Evolutionary conservation across 768 basidiomycete genomes (phyloP).

Genomic region (Candolleomyces aberdarensis): DNA sequence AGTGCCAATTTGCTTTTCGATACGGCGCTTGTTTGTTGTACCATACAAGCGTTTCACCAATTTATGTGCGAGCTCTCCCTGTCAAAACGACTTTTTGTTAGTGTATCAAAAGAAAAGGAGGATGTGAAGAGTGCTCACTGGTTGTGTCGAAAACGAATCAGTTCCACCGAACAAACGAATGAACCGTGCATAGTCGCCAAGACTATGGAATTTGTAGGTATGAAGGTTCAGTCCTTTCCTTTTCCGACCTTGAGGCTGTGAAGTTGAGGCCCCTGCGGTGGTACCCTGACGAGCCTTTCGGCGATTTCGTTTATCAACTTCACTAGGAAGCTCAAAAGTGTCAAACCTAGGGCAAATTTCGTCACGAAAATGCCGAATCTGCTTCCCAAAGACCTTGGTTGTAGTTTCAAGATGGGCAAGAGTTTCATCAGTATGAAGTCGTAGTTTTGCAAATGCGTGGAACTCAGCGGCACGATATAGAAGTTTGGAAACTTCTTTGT

Average conservation of each 20-base stretch:
- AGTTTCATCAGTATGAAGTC: not conserved
- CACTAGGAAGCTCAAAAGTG: not conserved
- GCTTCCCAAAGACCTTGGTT: not conserved
- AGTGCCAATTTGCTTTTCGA: conserved; percentile 22
- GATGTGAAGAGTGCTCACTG: conserved; percentile 23
- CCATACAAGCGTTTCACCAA: conserved; percentile 35
- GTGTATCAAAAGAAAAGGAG: not conserved
- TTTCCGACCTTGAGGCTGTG: not conserved
- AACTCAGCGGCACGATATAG: not conserved
- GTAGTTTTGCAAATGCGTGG: conserved; percentile 4
- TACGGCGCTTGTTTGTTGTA: conserved; percentile 31
- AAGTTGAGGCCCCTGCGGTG: too few relatives aligned
- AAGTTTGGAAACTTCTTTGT: not conserved
- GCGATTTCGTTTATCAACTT: not conserved
- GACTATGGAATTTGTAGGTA: conserved; percentile 36
- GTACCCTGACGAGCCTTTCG: too few relatives aligned
- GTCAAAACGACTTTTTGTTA: not conserved
- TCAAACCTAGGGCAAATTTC: not conserved
- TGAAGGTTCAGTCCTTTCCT: conserved; percentile 23
- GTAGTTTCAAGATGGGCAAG: not conserved
- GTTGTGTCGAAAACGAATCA: conserved; percentile 39
- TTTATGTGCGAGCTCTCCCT: conserved; percentile 44
- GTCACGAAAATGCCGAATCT: not conserved
- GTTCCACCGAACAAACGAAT: conserved; percentile 31
- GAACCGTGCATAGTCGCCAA: conserved; percentile 30